These are phyloP conservation scores for Trichomonascaceae sp. DNA, from an alignment of 1,139 yeast genomes.

Conservation along the genomic window DNA sequence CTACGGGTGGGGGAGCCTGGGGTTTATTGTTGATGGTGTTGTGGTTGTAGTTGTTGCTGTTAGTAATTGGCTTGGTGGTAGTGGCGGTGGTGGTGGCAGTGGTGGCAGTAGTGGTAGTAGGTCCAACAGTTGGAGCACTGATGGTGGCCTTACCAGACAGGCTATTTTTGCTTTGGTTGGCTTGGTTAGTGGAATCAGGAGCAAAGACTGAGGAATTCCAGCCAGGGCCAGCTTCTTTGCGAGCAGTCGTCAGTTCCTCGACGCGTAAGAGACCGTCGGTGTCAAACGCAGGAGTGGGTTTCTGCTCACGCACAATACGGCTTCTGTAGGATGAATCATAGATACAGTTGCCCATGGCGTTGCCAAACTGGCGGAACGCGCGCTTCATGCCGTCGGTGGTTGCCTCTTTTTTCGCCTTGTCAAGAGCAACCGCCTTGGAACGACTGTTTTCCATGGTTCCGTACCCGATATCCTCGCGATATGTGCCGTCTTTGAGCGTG, in stretches of 20 bases:
- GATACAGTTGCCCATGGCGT: slow-evolving; percentile 62
- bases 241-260: slow-evolving; percentile 5
- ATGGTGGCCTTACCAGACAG: not conserved
- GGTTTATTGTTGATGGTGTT: not conserved
- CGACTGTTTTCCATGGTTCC: slow-evolving; percentile 59
- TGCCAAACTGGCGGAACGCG: slow-evolving; percentile 65
- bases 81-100: not conserved
- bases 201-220: slow-evolving; percentile 4
- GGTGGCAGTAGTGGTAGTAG: not conserved
- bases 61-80: not conserved
- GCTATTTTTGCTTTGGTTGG: slow-evolving; percentile 1
- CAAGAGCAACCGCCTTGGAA: slow-evolving; percentile 54
- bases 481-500: slow-evolving; percentile 58
- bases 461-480: slow-evolving; percentile 66
- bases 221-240: not conserved
- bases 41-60: not conserved
- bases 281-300: slow-evolving; percentile 7
- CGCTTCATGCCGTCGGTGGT: slow-evolving; percentile 67
- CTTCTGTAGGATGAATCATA: slow-evolving; percentile 47
- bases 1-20: not conserved
- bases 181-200: slow-evolving; percentile 3
- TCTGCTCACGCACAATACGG: slow-evolving; percentile 36
- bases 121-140: not conserved
- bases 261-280: slow-evolving; percentile 10
- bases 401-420: slow-evolving; percentile 66